A percentile compares a stretch with the other conserved stretches of the same genome.
Evolutionary conservation across 169 alveolate genomes (phyloP).

Genomic region (Plasmodium inui): DNA sequence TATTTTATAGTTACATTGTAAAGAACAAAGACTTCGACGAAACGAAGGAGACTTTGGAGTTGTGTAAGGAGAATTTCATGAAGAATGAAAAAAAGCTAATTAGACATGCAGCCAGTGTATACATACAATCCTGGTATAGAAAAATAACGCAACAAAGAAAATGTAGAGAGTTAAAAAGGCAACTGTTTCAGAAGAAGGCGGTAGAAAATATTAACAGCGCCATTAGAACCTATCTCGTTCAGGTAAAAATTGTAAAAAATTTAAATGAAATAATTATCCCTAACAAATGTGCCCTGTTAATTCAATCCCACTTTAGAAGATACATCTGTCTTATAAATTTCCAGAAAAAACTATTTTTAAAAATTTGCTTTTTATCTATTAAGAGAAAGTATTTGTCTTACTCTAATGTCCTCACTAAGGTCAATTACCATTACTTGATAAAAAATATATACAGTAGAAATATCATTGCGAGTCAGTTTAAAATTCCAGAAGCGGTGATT

Average conservation of each 20-base stretch:
- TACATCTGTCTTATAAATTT: slow-evolving; percentile 31
- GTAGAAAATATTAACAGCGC: slow-evolving; percentile 34
- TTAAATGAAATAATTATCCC: slow-evolving; percentile 55
- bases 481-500: slow-evolving; percentile 62
- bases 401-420: slow-evolving; percentile 27
- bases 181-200: slow-evolving; percentile 35
- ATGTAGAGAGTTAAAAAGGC: slow-evolving; percentile 41
- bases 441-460: slow-evolving; percentile 67
- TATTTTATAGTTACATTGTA: slow-evolving; percentile 55
- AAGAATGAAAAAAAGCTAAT: slow-evolving; percentile 55
- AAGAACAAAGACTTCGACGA: slow-evolving; percentile 38
- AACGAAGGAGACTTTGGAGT: slow-evolving; percentile 61
- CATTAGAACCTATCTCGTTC: slow-evolving; percentile 46
- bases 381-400: slow-evolving; percentile 61
- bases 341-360: slow-evolving; percentile 56
- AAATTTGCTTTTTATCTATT: slow-evolving; percentile 72
- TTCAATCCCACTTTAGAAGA: slow-evolving; percentile 67
- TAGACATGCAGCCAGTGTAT: slow-evolving; percentile 70
- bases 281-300: slow-evolving; percentile 47
- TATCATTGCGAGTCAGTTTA: slow-evolving; percentile 31
- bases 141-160: slow-evolving; percentile 72
- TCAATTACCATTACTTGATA: slow-evolving; percentile 65
- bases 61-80: slow-evolving; percentile 50
- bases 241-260: slow-evolving; percentile 37
- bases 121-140: slow-evolving; percentile 73